Percentiles rank a stretch among this genome's conserved stretches.
Conservation (phyloP, 2,329 filamentous ascomycete genomes). For the Colletotrichum sp. region DNA sequence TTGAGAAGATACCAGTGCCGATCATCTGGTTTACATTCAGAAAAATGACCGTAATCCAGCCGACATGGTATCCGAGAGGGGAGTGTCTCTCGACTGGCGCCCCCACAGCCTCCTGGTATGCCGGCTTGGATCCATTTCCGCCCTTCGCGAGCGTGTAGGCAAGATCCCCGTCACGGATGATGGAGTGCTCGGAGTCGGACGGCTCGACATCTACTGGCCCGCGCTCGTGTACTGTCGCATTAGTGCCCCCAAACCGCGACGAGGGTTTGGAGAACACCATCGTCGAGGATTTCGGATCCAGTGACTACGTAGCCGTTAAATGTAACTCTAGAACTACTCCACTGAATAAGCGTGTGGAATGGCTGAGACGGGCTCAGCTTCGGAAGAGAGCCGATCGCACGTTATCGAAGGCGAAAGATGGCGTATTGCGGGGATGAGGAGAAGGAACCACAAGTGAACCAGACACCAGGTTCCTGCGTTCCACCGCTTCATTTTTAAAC, state of each 20-base stretch:
- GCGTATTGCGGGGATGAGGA: neutral
- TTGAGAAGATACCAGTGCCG: conserved; percentile 67
- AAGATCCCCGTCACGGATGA: conserved; percentile 41
- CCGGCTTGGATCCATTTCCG: conserved; percentile 51
- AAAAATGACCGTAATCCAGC: conserved; percentile 59
- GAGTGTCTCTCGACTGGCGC: conserved; percentile 64
- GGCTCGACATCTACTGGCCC: neutral
- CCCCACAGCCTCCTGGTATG: conserved; percentile 65
- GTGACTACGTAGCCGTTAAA: neutral
- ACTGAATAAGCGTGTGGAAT: neutral
- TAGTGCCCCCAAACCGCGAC: neutral
- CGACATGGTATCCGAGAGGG: conserved; percentile 64
- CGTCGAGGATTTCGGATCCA: neutral
- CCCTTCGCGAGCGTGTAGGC: conserved; percentile 45
- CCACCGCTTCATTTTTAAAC: neutral
- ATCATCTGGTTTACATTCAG: conserved; percentile 68
- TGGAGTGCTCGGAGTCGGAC: conserved; percentile 26
- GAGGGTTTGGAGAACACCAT: conserved; percentile 4
- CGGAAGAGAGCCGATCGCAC: neutral
- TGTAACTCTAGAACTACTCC: neutral
- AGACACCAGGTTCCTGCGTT: neutral
- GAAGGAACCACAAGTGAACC: neutral
- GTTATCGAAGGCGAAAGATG: neutral
- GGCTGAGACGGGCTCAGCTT: too few relatives aligned
- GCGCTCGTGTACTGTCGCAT: neutral